These are phyloP conservation scores for Termitomyces sp. DNA, from an alignment of 768 basidiomycete genomes.

Conservation along the genomic window DNA sequence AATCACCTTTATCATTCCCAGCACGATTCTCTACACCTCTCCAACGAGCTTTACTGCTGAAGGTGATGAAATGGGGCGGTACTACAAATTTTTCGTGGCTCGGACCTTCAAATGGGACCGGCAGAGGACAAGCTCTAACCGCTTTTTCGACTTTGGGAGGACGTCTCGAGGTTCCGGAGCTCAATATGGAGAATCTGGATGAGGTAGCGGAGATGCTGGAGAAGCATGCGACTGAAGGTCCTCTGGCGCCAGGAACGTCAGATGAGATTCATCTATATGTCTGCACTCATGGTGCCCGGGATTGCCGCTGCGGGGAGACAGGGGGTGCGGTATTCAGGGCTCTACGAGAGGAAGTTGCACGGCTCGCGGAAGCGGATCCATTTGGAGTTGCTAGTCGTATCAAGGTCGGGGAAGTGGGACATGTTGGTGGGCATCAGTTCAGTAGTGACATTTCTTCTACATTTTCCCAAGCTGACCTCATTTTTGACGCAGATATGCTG, in stretches of 20 bases:
- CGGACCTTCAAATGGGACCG: slow-evolving; percentile 7
- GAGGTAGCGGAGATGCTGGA: slow-evolving; percentile 38
- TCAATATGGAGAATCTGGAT: slow-evolving; percentile 49
- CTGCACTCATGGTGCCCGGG: slow-evolving; percentile 76
- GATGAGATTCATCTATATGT: slow-evolving; percentile 53
- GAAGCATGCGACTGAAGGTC: slow-evolving; percentile 20
- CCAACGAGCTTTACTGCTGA: slow-evolving; percentile 46
- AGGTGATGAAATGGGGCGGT: slow-evolving; percentile 44
- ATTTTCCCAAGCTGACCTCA: not conserved
- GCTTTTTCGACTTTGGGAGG: slow-evolving; percentile 50
- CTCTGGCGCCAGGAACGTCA: slow-evolving; percentile 7
- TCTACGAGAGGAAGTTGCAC: slow-evolving; percentile 49
- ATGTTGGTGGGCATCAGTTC: slow-evolving; percentile 81
- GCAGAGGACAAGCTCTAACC: slow-evolving; percentile 29
- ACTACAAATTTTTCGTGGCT: slow-evolving; percentile 63
- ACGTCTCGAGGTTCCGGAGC: slow-evolving; percentile 43
- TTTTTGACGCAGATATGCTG: slow-evolving; percentile 49
- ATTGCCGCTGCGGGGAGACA: slow-evolving; percentile 73
- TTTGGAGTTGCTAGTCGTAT: slow-evolving; percentile 24
- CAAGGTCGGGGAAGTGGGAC: slow-evolving; percentile 64
- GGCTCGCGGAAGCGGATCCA: slow-evolving; percentile 27
- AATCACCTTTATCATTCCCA: slow-evolving; percentile 49
- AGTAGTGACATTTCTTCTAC: slow-evolving; percentile 4
- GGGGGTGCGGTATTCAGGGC: slow-evolving; percentile 56
- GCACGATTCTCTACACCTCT: slow-evolving; percentile 43